phyloP scores from a whole-genome alignment of 768 basidiomycete genomes.

The Kockovaella imperatae region DNA sequence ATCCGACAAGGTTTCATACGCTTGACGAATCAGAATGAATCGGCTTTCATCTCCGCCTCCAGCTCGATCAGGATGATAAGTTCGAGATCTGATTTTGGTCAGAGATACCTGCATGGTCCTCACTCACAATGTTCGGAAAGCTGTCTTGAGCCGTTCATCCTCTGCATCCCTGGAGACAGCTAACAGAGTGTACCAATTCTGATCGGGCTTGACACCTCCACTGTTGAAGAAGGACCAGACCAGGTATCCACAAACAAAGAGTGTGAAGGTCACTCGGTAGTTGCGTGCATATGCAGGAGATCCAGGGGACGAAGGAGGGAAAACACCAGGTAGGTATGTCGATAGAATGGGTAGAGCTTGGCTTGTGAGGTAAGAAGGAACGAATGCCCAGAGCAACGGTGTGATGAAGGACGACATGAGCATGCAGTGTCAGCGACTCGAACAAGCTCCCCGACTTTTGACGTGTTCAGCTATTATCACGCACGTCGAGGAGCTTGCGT shows the following conservation, averaged over 20 bases:
- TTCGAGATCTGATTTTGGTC: slow-evolving; percentile 16
- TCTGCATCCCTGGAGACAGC: slow-evolving; percentile 18
- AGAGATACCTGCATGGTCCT: neutral
- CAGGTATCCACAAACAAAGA: slow-evolving; percentile 15
- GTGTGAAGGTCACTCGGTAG: slow-evolving; percentile 18
- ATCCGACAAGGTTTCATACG: slow-evolving; percentile 30
- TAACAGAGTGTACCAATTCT: slow-evolving; percentile 33
- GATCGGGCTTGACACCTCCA: neutral
- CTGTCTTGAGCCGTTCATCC: slow-evolving; percentile 28
- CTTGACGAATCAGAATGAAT: slow-evolving; percentile 31
- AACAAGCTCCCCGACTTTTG: no score
- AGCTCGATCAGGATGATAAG: slow-evolving; percentile 33
- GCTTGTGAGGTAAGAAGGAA: slow-evolving; percentile 20
- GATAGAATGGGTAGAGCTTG: slow-evolving; percentile 19
- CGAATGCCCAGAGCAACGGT: slow-evolving; percentile 26
- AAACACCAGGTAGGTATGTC: slow-evolving; percentile 17
- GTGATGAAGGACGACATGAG: slow-evolving; percentile 17
- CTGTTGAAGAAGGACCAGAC: slow-evolving; percentile 17
- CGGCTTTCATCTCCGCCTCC: slow-evolving; percentile 11
- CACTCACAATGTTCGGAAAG: slow-evolving; percentile 33
- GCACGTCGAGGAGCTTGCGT: no score
- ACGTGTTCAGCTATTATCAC: no score
- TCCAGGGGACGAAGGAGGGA: slow-evolving; percentile 18
- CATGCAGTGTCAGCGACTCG: no score
- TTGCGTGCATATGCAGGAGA: slow-evolving; percentile 18